These are phyloP conservation scores for Leccinum imitatum DNA, from an alignment of 768 basidiomycete genomes.

Conservation along the genomic window DNA sequence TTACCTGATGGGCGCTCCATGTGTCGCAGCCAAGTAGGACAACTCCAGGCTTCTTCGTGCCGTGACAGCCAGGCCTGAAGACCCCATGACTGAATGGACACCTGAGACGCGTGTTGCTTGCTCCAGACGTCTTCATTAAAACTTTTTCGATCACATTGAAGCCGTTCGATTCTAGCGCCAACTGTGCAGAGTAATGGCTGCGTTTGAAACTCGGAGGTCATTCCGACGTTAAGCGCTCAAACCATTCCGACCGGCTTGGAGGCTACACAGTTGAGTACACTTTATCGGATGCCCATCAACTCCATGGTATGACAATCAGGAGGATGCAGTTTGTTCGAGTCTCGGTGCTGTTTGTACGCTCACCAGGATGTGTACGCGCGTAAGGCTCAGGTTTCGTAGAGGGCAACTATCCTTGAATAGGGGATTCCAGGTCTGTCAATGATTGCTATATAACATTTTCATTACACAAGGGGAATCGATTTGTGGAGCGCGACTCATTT, in stretches of 20 bases:
- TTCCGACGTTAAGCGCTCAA: background rate
- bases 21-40: background rate
- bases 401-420: too few species aligned
- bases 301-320: too few species aligned
- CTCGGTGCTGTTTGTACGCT: too few species aligned
- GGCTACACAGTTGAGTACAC: background rate
- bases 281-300: too few species aligned
- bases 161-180: background rate
- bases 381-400: too few species aligned
- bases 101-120: background rate
- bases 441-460: too few species aligned
- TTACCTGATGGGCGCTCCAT: constrained; percentile 4
- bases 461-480: too few species aligned
- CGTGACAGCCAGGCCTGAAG: constrained; percentile 7
- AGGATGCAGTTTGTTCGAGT: too few species aligned
- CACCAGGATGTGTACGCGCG: too few species aligned
- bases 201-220: constrained; percentile 5
- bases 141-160: background rate
- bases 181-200: background rate
- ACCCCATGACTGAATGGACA: background rate
- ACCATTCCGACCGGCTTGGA: background rate
- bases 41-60: constrained; percentile 4
- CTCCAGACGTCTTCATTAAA: constrained; percentile 5
- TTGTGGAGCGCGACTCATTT: too few species aligned
- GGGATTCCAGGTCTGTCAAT: too few species aligned